These are phyloP conservation scores for Lachancea sp. DNA, from an alignment of 805 yeast genomes.

Conservation along the genomic window DNA sequence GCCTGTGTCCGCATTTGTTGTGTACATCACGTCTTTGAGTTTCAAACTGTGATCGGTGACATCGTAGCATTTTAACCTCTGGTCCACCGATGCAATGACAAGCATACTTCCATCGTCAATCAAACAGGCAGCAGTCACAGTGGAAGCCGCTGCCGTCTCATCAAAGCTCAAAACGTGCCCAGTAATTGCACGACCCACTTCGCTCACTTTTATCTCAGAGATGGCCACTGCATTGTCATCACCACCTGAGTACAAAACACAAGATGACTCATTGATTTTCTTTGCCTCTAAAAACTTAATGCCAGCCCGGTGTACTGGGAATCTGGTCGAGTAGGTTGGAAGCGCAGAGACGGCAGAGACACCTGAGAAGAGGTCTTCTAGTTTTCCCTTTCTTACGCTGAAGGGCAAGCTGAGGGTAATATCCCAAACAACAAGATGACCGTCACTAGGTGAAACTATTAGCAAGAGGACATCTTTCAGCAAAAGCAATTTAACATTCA, in stretches of 20 bases:
- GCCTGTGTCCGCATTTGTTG: conserved; percentile 90
- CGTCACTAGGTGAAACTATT: conserved; percentile 75
- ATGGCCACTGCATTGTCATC: conserved; percentile 76
- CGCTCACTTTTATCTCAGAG: conserved; percentile 31
- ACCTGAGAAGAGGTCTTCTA: background rate
- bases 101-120: conserved; percentile 31
- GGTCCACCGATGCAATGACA: conserved; percentile 78
- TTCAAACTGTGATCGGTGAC: conserved; percentile 23
- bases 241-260: conserved; percentile 68
- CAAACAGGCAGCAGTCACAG: conserved; percentile 60
- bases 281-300: conserved; percentile 52
- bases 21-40: conserved; percentile 43
- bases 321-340: conserved; percentile 27
- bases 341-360: conserved; percentile 2
- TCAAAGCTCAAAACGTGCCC: conserved; percentile 32
- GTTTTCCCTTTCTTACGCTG: background rate
- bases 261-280: conserved; percentile 9
- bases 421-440: conserved; percentile 60
- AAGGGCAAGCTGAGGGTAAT: conserved; percentile 27
- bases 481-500: conserved; percentile 48
- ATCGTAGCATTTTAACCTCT: conserved; percentile 65
- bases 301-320: conserved; percentile 78
- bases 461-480: conserved; percentile 32
- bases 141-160: conserved; percentile 72
- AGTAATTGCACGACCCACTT: conserved; percentile 9